Evolutionary conservation across 2,329 filamentous ascomycete genomes (phyloP).

Genomic region (Venturia aucupariae): DNA sequence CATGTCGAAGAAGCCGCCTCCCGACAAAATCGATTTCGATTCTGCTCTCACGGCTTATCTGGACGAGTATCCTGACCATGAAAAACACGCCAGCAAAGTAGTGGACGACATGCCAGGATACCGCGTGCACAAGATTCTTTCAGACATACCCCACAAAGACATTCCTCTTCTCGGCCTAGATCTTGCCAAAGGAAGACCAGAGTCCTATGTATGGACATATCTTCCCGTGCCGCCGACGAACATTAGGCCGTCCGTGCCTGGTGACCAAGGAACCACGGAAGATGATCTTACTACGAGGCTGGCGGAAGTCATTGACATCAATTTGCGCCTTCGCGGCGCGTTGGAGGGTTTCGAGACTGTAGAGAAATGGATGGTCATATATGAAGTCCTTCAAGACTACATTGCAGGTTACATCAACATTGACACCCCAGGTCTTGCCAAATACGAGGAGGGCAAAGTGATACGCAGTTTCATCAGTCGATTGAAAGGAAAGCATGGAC

Average conservation of each 20-base stretch:
- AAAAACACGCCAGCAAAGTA: conserved; percentile 84
- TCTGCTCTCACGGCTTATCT: conserved; percentile 74
- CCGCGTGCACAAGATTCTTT: conserved; percentile 82
- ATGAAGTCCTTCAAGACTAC: conserved; percentile 93
- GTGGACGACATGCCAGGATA: conserved; percentile 92
- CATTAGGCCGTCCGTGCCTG: conserved; percentile 85
- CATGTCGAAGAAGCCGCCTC: conserved; percentile 70
- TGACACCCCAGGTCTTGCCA: conserved; percentile 84
- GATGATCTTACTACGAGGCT: conserved; percentile 95
- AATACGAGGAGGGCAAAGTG: conserved; percentile 75
- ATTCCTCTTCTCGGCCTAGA: conserved; percentile 88
- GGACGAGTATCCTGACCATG: conserved; percentile 60
- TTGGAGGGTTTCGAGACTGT: conserved; percentile 76
- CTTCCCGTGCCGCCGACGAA: conserved; percentile 89
- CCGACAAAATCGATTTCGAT: conserved; percentile 77
- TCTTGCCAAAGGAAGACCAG: conserved; percentile 75
- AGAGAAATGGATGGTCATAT: conserved; percentile 90
- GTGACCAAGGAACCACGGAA: conserved; percentile 88
- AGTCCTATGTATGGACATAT: conserved; percentile 97
- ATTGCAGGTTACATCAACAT: conserved; percentile 98
- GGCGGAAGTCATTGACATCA: conserved; percentile 92
- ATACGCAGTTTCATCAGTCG: conserved; percentile 92
- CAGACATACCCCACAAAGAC: conserved; percentile 72
- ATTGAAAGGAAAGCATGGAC: conserved; percentile 92
- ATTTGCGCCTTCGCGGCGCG: conserved; percentile 74